Evolutionary conservation across 768 basidiomycete species (phyloP).

Genomic region (Boletus rubescentipes): DNA sequence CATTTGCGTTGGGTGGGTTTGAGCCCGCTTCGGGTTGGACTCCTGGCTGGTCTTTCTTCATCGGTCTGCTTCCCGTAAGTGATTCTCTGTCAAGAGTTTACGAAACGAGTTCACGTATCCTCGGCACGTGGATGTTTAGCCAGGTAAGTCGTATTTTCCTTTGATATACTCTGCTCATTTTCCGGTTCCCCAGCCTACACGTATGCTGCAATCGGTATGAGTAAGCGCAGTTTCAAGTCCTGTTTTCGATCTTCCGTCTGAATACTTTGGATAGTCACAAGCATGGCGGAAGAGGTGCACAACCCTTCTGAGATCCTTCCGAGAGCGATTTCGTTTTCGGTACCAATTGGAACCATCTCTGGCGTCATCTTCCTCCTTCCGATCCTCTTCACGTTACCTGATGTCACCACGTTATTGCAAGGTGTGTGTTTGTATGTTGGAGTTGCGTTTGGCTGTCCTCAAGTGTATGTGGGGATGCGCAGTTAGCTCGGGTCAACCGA

Average conservation of each 20-base stretch:
- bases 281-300: slow-evolving; percentile 68
- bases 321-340: slow-evolving; percentile 50
- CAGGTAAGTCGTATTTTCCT: slow-evolving; percentile 20
- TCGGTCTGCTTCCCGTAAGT: slow-evolving; percentile 57
- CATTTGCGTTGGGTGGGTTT: slow-evolving; percentile 58
- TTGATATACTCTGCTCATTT: not conserved
- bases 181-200: slow-evolving; percentile 46
- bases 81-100: not conserved
- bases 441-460: not conserved
- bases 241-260: not conserved
- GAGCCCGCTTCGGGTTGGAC: slow-evolving; percentile 69
- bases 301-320: slow-evolving; percentile 56
- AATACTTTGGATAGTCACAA: slow-evolving; percentile 43
- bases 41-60: slow-evolving; percentile 68
- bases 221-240: slow-evolving; percentile 29
- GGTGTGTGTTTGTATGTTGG: slow-evolving; percentile 35
- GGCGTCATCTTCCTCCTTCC: slow-evolving; percentile 61
- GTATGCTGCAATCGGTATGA: slow-evolving; percentile 62
- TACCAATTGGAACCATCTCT: slow-evolving; percentile 50
- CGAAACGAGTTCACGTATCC: not conserved
- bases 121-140: slow-evolving; percentile 15
- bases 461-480: not conserved
- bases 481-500: slow-evolving; percentile 63
- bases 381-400: slow-evolving; percentile 64
- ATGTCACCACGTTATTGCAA: slow-evolving; percentile 49